Base-by-base conservation (phyloP, 495 filamentous ascomycete genomes). In the Elaphomyces granulatus region DNA sequence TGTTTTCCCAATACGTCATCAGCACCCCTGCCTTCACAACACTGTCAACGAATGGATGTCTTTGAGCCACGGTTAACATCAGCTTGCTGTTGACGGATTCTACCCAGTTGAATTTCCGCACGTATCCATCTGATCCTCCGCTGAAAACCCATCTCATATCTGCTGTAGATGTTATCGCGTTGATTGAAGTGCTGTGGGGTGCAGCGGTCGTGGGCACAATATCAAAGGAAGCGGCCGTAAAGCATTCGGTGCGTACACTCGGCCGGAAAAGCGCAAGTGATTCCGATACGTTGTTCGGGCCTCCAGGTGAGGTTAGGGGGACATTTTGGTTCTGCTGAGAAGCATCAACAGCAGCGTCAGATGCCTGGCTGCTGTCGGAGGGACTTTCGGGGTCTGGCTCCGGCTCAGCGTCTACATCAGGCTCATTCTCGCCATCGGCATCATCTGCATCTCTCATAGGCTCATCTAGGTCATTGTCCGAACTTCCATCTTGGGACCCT, bases 161-260 rank as follows among this genome's bases (percentile, higher is more conserved):
- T 12, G 87, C 86, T 1, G 90, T 99, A 23, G 90, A 74, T 17
- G 86, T 78, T 33, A 96, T 70, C 2, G 85, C 78, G 51, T 99
- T 99, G 64, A 99, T 83, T 23, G 87, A 95, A 9, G 90, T 99
- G 42, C 82, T 80, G 55, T 94, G 87, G 3, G 90, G 90, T 2
- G 90, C 90, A 10, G 90, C 90, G 56, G 94, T 94, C 16, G 93
- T 96, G 4, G 90, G 90, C 4, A 88, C 80, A 32, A 99, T 94
- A 58, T 99, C 90, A 68, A 96, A 99, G 10, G 77, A 77, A 19
- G 70, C 59, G n/a, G 92, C 90, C 6, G 74, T 80, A 17, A 88
- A 64, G 33, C 75, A 83, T 51, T 94, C 92, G 20, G 79, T 60
- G n/a, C 83, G 80, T 21, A 88, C 66, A 31, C 61, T 72, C 0